Conservation (phyloP, 331 rosid species). For the Erythrophleum ivorense region DNA sequence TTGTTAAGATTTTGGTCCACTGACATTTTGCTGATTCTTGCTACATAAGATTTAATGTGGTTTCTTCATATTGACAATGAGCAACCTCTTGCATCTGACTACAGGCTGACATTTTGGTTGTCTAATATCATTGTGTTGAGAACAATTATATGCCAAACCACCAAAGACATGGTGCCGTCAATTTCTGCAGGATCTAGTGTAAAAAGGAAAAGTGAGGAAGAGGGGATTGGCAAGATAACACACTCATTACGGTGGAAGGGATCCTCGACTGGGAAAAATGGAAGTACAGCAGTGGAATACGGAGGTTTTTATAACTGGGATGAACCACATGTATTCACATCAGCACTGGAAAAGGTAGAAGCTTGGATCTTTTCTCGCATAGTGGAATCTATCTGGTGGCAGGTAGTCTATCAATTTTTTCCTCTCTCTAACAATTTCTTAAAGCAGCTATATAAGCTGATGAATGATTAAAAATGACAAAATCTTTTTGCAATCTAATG, state of each 20-base stretch:
- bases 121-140: slow-evolving; percentile 83
- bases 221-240: slow-evolving; percentile 49
- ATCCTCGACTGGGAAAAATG: slow-evolving; percentile 58
- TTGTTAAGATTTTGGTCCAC: slow-evolving; percentile 34
- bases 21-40: slow-evolving; percentile 32
- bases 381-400: slow-evolving; percentile 99
- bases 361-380: slow-evolving; percentile 95
- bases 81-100: slow-evolving; percentile 38
- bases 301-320: slow-evolving; percentile 67
- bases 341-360: slow-evolving; percentile 85
- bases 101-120: slow-evolving; percentile 92
- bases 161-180: slow-evolving; percentile 44
- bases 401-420: slow-evolving; percentile 56
- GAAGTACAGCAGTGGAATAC: slow-evolving; percentile 41
- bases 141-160: slow-evolving; percentile 70
- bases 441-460: slow-evolving; percentile 3
- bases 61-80: slow-evolving; percentile 26
- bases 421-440: slow-evolving; percentile 17
- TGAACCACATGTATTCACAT: slow-evolving; percentile 62
- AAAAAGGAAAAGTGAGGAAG: slow-evolving; percentile 59
- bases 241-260: slow-evolving; percentile 70
- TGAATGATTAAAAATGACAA: slow-evolving; percentile 10
- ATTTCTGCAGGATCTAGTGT: slow-evolving; percentile 47
- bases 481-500: slow-evolving; percentile 36
- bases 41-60: slow-evolving; percentile 29